Evolutionary conservation across 2,329 filamentous ascomycete species (phyloP).

Genomic region (Teratosphaeria gauchensis): DNA sequence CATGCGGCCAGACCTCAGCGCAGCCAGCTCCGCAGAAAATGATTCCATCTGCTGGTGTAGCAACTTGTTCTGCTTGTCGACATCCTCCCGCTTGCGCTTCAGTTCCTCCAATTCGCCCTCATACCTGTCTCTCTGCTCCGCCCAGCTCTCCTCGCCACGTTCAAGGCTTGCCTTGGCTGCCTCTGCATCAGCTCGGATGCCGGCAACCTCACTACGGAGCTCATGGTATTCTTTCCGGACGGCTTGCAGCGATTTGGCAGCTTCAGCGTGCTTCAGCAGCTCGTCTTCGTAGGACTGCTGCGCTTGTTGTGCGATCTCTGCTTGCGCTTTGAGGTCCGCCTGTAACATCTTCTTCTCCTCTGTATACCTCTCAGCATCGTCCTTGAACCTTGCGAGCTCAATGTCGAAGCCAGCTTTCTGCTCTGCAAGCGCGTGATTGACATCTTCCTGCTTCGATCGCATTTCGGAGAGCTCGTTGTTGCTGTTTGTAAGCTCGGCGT

Average conservation of each 20-base stretch:
- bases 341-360: conserved; percentile 77
- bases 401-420: conserved; percentile 71
- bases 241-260: conserved; percentile 72
- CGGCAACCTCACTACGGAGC: conserved; percentile 67
- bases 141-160: conserved; percentile 81
- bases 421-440: conserved; percentile 60
- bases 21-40: conserved; percentile 63
- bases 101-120: conserved; percentile 77
- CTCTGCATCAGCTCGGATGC: conserved; percentile 71
- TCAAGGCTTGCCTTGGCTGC: conserved; percentile 69
- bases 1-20: conserved; percentile 64
- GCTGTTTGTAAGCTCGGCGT: conserved; percentile 66
- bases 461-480: conserved; percentile 75
- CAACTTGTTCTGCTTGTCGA: conserved; percentile 80
- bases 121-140: conserved; percentile 67
- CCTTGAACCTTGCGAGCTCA: conserved; percentile 71
- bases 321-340: conserved; percentile 84
- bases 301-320: conserved; percentile 83
- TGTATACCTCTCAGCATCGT: conserved; percentile 69
- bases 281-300: conserved; percentile 95
- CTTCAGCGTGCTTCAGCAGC: conserved; percentile 88
- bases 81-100: conserved; percentile 58
- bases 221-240: conserved; percentile 73
- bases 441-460: conserved; percentile 70
- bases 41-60: conserved; percentile 82